Evolutionary conservation across 441 rosid genomes (phyloP).

Genomic region (Pelargonium australe): DNA sequence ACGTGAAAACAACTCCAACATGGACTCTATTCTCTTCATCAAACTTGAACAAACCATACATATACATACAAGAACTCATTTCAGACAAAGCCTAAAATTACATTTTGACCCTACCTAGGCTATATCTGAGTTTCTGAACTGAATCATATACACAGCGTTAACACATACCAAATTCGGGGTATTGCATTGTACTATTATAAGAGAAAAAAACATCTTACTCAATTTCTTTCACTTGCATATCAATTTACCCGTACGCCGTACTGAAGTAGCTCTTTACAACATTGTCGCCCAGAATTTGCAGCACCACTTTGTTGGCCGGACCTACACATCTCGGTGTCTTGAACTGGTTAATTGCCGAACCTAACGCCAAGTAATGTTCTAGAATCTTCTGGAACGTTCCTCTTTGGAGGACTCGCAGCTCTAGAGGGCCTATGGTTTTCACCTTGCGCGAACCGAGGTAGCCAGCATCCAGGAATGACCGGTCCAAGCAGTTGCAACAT

Average conservation of each 20-base stretch:
- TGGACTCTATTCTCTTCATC: too few species aligned
- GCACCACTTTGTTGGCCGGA: slow-evolving; percentile 37
- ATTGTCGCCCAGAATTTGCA: slow-evolving; percentile 57
- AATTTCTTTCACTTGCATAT: not conserved
- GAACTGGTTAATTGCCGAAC: slow-evolving; percentile 74
- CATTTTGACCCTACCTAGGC: too few species aligned
- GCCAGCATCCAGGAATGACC: slow-evolving; percentile 66
- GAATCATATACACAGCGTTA: too few species aligned
- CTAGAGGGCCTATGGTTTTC: slow-evolving; percentile 72
- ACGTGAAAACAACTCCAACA: too few species aligned
- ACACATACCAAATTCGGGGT: too few species aligned
- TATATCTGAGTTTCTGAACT: too few species aligned
- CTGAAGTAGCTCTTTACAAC: slow-evolving; percentile 55
- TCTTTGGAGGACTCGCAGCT: slow-evolving; percentile 51
- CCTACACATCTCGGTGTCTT: slow-evolving; percentile 79
- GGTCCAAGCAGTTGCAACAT: slow-evolving; percentile 71
- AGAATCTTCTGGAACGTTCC: slow-evolving; percentile 75
- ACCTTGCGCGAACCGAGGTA: slow-evolving; percentile 62
- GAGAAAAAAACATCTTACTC: too few species aligned
- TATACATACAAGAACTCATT: too few species aligned
- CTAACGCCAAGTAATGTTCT: slow-evolving; percentile 64
- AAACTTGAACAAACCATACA: too few species aligned
- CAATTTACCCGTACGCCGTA: slow-evolving; percentile 35
- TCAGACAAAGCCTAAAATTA: too few species aligned
- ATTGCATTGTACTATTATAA: too few species aligned